These are phyloP conservation scores for Cladophialophora bantiana DNA, from an alignment of 2,329 filamentous ascomycete genomes.

Conservation along the genomic window DNA sequence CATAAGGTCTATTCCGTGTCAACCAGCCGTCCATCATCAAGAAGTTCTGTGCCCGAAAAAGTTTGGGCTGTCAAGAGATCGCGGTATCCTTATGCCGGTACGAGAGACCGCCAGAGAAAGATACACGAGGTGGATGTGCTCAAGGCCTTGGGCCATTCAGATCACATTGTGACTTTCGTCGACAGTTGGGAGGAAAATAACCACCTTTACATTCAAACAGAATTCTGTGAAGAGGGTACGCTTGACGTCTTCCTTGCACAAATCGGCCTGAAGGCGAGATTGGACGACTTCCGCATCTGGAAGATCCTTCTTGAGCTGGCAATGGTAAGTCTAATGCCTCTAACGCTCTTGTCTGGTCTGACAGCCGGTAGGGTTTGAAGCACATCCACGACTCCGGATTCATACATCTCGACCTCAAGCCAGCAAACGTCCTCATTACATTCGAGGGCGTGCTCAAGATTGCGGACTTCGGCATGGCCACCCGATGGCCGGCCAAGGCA, in stretches of 20 bases:
- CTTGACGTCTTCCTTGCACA: constrained; percentile 84
- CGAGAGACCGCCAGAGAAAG: constrained; percentile 80
- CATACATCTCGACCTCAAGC: constrained; percentile 72
- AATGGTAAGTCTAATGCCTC: constrained; percentile 65
- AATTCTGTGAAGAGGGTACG: constrained; percentile 94
- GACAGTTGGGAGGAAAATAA: constrained; percentile 87
- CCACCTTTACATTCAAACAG: constrained; percentile 94
- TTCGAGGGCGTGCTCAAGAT: constrained; percentile 72
- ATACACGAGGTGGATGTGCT: constrained; percentile 84
- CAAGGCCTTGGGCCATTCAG: constrained; percentile 75
- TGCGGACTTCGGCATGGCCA: constrained; percentile 75
- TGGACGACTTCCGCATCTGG: constrained; percentile 98
- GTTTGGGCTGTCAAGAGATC: constrained; percentile 96
- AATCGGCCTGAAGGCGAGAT: constrained; percentile 79
- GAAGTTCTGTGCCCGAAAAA: constrained; percentile 61
- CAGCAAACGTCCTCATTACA: constrained; percentile 70
- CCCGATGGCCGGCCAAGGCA: constrained; percentile 75
- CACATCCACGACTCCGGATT: constrained; percentile 90
- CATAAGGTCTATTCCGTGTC: constrained; percentile 54
- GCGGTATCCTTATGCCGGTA: constrained; percentile 77
- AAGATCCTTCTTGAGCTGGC: constrained; percentile 91
- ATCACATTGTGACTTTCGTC: constrained; percentile 84
- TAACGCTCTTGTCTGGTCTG: constrained; percentile 32
- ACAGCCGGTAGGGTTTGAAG: constrained; percentile 72
- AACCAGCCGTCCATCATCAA: constrained; percentile 58